phyloP scores from a whole-genome alignment of 495 filamentous ascomycete genomes.

The Articulospora tetracladia region DNA sequence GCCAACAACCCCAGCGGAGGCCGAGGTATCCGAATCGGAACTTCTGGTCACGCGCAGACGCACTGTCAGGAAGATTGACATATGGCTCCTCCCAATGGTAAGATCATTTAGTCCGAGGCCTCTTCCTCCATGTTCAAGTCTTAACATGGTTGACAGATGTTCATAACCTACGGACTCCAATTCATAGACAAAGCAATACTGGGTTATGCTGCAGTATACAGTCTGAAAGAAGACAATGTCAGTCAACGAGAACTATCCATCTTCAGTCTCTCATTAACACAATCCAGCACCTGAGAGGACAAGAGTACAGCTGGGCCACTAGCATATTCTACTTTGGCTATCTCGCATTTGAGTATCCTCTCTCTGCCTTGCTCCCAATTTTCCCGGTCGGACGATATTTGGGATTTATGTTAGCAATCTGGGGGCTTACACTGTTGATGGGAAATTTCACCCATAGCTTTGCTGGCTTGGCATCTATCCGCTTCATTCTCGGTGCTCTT shows the following conservation, averaged over 20 bases:
- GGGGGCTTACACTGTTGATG: neutral
- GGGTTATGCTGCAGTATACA: neutral
- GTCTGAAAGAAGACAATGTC: neutral
- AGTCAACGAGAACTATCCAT: neutral
- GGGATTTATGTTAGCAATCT: slow-evolving; percentile 25
- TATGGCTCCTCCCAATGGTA: no score
- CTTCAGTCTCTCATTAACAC: no score
- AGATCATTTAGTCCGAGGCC: no score
- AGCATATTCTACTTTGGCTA: slow-evolving; percentile 45
- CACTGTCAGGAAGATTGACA: no score
- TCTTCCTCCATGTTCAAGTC: no score
- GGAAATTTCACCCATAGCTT: neutral
- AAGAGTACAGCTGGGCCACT: slow-evolving; percentile 32
- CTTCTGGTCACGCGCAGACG: no score
- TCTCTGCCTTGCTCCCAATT: slow-evolving; percentile 38
- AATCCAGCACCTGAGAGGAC: slow-evolving; percentile 19
- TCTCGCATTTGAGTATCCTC: slow-evolving; percentile 41
- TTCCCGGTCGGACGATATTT: neutral
- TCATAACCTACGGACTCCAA: neutral
- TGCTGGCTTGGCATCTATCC: slow-evolving; percentile 1
- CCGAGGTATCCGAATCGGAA: no score
- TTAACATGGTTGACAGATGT: no score
- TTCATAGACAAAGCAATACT: neutral
- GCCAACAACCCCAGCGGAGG: no score
- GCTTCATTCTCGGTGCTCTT: neutral